These are phyloP conservation scores for Colletotrichum australisinense DNA, from an alignment of 2,329 filamentous ascomycete genomes.

Conservation along the genomic window DNA sequence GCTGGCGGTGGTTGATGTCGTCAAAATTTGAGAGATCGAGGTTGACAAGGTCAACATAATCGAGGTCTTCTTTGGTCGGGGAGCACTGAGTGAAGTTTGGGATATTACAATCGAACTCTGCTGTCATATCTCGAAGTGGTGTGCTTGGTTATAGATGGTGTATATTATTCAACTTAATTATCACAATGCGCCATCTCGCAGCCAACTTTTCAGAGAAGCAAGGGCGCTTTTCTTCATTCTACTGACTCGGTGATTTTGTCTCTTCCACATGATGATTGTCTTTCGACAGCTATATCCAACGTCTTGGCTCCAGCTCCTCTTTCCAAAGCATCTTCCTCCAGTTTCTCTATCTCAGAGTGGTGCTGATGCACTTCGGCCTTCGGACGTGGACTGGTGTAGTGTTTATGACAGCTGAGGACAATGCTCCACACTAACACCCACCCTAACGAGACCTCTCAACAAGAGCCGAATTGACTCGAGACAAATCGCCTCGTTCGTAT, in stretches of 20 bases:
- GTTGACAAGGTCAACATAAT: neutral
- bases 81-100: neutral
- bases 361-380: neutral
- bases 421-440: neutral
- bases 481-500: conserved; percentile 4
- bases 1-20: neutral
- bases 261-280: neutral
- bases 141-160: neutral
- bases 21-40: conserved; percentile 1
- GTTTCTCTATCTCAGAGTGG: neutral
- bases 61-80: neutral
- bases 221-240: too few relatives aligned
- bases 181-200: too few relatives aligned
- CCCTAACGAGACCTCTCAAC: neutral
- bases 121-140: neutral
- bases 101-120: neutral
- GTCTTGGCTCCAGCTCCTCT: neutral
- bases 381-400: conserved; percentile 2
- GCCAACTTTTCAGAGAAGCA: too few relatives aligned
- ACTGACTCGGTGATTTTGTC: too few relatives aligned
- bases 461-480: neutral
- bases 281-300: neutral
- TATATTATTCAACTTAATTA: neutral
- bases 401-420: neutral
- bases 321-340: neutral